These are phyloP conservation scores for Nevesoporus exiguus DNA, from an alignment of 768 basidiomycete genomes.

Conservation along the genomic window DNA sequence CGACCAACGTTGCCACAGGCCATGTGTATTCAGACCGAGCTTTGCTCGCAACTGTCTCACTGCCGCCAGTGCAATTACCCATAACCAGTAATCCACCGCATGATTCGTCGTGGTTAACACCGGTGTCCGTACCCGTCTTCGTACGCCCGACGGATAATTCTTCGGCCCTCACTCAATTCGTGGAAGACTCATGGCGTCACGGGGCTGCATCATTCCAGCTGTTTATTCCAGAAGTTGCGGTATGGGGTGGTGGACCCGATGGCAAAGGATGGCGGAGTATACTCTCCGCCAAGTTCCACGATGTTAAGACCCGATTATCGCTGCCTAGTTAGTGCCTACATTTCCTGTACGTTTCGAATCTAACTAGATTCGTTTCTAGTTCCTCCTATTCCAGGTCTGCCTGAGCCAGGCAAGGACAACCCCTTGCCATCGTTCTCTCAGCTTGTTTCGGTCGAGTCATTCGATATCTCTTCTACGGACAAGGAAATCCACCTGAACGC, in stretches of 20 bases:
- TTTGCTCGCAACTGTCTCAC: conserved; percentile 45
- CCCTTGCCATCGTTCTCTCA: conserved; percentile 57
- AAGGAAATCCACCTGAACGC: conserved; percentile 45
- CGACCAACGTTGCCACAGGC: conserved; percentile 53
- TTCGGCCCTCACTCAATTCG: conserved; percentile 46
- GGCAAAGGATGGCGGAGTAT: conserved; percentile 45
- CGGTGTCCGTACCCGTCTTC: conserved; percentile 47
- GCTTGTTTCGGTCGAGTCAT: conserved; percentile 58
- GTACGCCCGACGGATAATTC: conserved; percentile 54
- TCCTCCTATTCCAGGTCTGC: conserved; percentile 62
- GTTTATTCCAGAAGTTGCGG: conserved; percentile 39
- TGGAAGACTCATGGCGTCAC: conserved; percentile 54
- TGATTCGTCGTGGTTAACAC: conserved; percentile 56
- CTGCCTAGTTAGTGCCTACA: conserved; percentile 48
- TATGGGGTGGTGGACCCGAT: conserved; percentile 50
- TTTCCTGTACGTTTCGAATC: not conserved
- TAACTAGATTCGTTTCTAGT: conserved; percentile 40
- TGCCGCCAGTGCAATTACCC: conserved; percentile 52
- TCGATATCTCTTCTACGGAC: conserved; percentile 40
- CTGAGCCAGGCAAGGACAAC: conserved; percentile 47
- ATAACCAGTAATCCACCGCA: conserved; percentile 37
- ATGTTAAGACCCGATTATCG: conserved; percentile 46
- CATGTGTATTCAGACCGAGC: conserved; percentile 41
- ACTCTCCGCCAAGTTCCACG: conserved; percentile 38
- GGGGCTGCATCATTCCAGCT: conserved; percentile 47